Conservation (phyloP, 306 rosid species). For the Acacia acuminata region DNA sequence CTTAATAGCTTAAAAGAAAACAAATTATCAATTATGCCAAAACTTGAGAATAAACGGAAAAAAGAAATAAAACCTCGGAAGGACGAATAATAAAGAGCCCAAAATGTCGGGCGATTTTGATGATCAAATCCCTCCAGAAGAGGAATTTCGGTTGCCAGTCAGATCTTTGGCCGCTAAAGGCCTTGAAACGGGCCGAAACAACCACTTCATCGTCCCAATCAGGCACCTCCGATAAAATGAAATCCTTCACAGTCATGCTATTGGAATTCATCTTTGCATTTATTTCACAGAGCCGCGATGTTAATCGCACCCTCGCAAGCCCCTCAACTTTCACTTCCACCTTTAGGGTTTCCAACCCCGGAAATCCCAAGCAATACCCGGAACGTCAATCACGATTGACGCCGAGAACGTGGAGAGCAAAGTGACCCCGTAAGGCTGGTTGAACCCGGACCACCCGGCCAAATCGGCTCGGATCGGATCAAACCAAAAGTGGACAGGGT, state of each 20-base stretch:
- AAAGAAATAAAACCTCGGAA: conserved; percentile 39
- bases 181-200: conserved; percentile 74
- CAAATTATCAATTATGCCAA: neutral
- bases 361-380: neutral
- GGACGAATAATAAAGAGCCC: conserved; percentile 55
- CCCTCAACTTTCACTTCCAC: neutral
- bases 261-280: conserved; percentile 43
- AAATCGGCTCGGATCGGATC: neutral
- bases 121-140: conserved; percentile 77
- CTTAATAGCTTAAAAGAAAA: neutral
- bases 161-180: conserved; percentile 80
- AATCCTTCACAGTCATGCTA: conserved; percentile 47
- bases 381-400: neutral
- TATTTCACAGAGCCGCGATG: neutral
- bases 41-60: neutral
- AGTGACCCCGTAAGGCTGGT: neutral
- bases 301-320: neutral
- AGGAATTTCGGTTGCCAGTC: conserved; percentile 71
- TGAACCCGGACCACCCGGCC: neutral
- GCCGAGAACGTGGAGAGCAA: neutral
- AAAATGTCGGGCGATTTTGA: conserved; percentile 58
- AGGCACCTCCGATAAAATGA: conserved; percentile 51
- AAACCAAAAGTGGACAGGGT: neutral
- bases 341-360: neutral
- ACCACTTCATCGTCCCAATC: conserved; percentile 79